These are phyloP conservation scores for Plenodomus biglobosus DNA, from an alignment of 2,329 filamentous ascomycete species.

Conservation along the genomic window DNA sequence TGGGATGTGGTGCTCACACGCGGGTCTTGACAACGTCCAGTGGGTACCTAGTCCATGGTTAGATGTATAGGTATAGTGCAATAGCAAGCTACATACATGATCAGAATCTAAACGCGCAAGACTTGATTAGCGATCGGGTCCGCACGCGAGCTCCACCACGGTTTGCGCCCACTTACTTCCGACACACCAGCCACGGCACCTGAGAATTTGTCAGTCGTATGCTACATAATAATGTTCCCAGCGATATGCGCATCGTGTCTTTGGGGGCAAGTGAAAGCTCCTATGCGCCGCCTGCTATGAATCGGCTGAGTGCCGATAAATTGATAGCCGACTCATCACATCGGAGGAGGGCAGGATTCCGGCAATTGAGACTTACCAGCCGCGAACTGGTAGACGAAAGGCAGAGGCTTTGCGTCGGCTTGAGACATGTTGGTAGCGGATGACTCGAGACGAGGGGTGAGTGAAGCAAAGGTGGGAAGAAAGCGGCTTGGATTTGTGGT, in stretches of 20 bases:
- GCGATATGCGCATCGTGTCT: neutral
- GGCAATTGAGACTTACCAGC: conserved; percentile 64
- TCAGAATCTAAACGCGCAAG: conserved; percentile 66
- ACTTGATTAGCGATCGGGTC: conserved; percentile 29
- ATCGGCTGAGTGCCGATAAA: neutral
- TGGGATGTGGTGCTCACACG: conserved; percentile 64
- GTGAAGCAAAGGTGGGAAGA: conserved; percentile 10
- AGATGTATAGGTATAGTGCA: neutral
- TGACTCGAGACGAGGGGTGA: conserved; percentile 8
- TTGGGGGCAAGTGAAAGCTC: neutral
- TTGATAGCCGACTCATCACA: conserved; percentile 9
- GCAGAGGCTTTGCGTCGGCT: conserved; percentile 69
- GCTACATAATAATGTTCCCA: neutral
- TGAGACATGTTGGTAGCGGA: conserved; percentile 47
- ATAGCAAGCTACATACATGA: conserved; percentile 62
- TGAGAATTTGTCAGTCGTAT: conserved; percentile 45
- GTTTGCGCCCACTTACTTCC: conserved; percentile 65
- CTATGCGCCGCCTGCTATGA: conserved; percentile 1
- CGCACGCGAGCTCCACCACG: conserved; percentile 11
- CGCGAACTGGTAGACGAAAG: conserved; percentile 92
- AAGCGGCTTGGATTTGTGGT: conserved; percentile 15
- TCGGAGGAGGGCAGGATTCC: conserved; percentile 27
- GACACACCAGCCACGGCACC: conserved; percentile 96
- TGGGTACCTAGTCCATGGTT: conserved; percentile 71
- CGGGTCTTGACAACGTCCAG: conserved; percentile 97